Evolutionary conservation across 441 rosid genomes (phyloP).

Genomic region (Cnidoscolus chayamansa): DNA sequence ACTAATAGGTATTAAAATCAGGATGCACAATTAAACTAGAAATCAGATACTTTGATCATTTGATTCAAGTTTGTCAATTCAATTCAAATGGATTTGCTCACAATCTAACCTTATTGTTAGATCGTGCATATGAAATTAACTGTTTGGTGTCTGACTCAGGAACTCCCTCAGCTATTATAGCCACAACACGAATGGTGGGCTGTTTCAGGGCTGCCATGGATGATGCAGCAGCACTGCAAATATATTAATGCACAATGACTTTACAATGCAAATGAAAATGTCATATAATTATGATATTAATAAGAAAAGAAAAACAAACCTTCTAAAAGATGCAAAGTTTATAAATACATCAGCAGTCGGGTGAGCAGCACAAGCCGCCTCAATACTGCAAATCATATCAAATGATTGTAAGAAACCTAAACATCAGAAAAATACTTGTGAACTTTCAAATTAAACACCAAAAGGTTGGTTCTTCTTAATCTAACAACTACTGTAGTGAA

Average conservation of each 20-base stretch:
- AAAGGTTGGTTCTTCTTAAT: neutral
- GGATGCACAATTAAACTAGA: neutral
- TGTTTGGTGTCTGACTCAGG: conserved; percentile 93
- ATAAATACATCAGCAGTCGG: conserved; percentile 96
- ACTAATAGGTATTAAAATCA: conserved; percentile 24
- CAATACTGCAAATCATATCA: conserved; percentile 55
- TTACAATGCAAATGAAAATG: conserved; percentile 7
- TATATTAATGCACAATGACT: conserved; percentile 7
- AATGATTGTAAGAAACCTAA: conserved; percentile 12
- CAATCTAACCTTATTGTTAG: conserved; percentile 75
- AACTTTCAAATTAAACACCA: neutral
- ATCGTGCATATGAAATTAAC: conserved; percentile 80
- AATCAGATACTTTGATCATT: conserved; percentile 1
- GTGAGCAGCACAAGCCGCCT: conserved; percentile 86
- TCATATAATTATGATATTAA: conserved; percentile 5
- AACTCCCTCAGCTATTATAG: conserved; percentile 97
- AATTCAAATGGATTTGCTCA: conserved; percentile 7
- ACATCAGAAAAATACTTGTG: neutral
- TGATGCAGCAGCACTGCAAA: conserved; percentile 88
- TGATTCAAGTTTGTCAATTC: conserved; percentile 16
- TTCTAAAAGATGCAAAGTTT: conserved; percentile 90
- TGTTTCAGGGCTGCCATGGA: conserved; percentile 94
- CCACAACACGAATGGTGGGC: conserved; percentile 88
- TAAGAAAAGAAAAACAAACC: conserved; percentile 34
- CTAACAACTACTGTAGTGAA: neutral